Evolutionary conservation across 208 protist genomes (phyloP).

Genomic region (Zelonia costaricensis): DNA sequence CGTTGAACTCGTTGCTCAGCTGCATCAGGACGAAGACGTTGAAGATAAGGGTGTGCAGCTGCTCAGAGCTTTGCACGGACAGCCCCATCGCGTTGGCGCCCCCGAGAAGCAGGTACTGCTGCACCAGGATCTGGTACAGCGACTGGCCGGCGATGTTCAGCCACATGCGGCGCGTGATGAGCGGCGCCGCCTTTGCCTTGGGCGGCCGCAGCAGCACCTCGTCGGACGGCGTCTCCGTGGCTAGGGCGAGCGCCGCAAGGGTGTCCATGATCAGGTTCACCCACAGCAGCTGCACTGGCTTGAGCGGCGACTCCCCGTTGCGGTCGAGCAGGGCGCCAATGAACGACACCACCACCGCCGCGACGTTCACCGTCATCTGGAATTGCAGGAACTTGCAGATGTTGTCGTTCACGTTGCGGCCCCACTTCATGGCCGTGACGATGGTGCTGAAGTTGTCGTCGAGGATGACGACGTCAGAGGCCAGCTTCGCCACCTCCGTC

Average conservation of each 20-base stretch:
- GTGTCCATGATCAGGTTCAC: conserved; percentile 95
- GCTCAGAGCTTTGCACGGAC: conserved; percentile 1
- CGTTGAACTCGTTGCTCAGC: conserved; percentile 92
- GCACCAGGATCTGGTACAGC: conserved; percentile 74
- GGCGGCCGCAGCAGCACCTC: conserved; percentile 73
- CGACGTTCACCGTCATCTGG: conserved; percentile 97
- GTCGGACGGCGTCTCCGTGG: conserved; percentile 86
- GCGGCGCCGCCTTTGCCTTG: conserved; percentile 79
- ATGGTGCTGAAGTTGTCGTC: conserved; percentile 99
- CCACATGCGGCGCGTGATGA: conserved; percentile 94
- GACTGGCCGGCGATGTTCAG: conserved; percentile 80
- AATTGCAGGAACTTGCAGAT: conserved; percentile 99
- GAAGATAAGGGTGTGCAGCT: conserved; percentile 79
- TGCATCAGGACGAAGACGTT: conserved; percentile 90
- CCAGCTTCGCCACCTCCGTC: conserved; percentile 93
- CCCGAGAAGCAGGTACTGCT: conserved; percentile 59
- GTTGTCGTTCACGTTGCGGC: conserved; percentile 97
- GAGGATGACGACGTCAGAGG: conserved; percentile 95
- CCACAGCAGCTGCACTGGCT: conserved; percentile 93
- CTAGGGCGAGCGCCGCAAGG: conserved; percentile 90
- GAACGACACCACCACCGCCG: conserved; percentile 91
- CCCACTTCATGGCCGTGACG: conserved; percentile 97
- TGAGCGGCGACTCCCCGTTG: conserved; percentile 82
- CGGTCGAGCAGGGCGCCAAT: conserved; percentile 81
- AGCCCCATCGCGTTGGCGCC: conserved; percentile 21